Percentiles rank a stretch among this genome's conserved stretches.
Conservation (phyloP, 2,329 filamentous ascomycete species). For the Diaporthe humulicola region DNA sequence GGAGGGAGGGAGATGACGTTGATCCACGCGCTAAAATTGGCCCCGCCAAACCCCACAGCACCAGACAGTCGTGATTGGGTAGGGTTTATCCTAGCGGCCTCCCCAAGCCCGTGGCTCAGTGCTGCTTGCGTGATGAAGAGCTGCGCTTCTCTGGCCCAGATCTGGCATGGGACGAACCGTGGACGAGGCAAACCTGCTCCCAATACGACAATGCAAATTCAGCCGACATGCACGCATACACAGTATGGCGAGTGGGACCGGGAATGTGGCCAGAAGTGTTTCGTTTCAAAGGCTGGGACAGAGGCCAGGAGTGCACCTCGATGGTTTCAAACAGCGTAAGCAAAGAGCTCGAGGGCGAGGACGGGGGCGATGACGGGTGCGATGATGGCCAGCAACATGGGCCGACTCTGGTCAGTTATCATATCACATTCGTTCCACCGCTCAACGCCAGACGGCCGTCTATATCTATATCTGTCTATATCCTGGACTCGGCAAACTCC, state of each 20-base stretch:
- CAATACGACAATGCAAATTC: not conserved
- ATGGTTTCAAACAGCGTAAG: conserved; percentile 21
- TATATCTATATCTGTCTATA: conserved; percentile 17
- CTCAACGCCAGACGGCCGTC: not conserved
- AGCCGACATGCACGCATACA: not conserved
- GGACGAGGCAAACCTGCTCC: not conserved
- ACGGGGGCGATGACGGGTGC: not conserved
- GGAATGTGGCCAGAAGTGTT: not conserved
- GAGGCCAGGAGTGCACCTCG: not conserved
- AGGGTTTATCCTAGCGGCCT: conserved; percentile 11
- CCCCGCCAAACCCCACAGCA: conserved; percentile 8
- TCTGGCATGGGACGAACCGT: not conserved
- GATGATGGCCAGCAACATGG: not conserved
- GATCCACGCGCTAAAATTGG: conserved; percentile 30
- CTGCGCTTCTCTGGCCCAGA: not conserved
- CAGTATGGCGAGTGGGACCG: not conserved
- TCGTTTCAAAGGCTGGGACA: not conserved
- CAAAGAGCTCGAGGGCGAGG: not conserved
- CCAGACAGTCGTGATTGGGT: conserved; percentile 18
- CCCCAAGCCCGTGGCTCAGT: not conserved
- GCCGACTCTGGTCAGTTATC: not conserved
- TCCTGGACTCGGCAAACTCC: conserved; percentile 55
- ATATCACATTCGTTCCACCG: not conserved
- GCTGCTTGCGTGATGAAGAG: not conserved
- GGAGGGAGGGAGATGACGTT: conserved; percentile 33